Evolutionary conservation across 345 rosid genomes (phyloP).

Genomic region (Populus tremula): DNA sequence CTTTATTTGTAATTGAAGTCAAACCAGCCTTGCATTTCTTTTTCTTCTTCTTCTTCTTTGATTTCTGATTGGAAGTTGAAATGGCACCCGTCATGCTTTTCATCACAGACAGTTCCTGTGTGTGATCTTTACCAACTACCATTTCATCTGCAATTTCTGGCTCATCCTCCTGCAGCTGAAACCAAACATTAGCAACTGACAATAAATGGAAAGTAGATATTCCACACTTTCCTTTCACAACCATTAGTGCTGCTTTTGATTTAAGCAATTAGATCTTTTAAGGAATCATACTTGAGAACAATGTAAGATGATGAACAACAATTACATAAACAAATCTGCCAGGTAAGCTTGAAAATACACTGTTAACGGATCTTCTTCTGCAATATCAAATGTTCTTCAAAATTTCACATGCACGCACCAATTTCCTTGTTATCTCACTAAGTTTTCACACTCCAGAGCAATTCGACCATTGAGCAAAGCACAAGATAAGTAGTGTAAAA

Average conservation of each 20-base stretch:
- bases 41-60: constrained; percentile 89
- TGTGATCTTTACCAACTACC: constrained; percentile 13
- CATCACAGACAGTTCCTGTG: constrained; percentile 13
- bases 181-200: constrained; percentile 18
- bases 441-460: not conserved
- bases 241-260: not conserved
- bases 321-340: not conserved
- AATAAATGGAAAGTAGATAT: not conserved
- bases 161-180: constrained; percentile 43
- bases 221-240: not conserved
- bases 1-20: constrained; percentile 29
- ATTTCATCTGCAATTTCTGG: constrained; percentile 33
- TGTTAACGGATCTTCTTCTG: not conserved
- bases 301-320: not conserved
- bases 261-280: not conserved
- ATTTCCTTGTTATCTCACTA: not conserved
- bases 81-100: constrained; percentile 22
- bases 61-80: constrained; percentile 41
- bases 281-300: not conserved
- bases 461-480: not conserved
- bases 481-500: not conserved
- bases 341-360: not conserved
- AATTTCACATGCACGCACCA: not conserved
- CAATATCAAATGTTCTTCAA: not conserved
- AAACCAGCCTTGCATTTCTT: constrained; percentile 57